Percentiles rank a stretch among this genome's conserved stretches.
These are phyloP conservation scores for Prototheca cutis DNA, from an alignment of 163 green algal genomes.

Conservation along the genomic window DNA sequence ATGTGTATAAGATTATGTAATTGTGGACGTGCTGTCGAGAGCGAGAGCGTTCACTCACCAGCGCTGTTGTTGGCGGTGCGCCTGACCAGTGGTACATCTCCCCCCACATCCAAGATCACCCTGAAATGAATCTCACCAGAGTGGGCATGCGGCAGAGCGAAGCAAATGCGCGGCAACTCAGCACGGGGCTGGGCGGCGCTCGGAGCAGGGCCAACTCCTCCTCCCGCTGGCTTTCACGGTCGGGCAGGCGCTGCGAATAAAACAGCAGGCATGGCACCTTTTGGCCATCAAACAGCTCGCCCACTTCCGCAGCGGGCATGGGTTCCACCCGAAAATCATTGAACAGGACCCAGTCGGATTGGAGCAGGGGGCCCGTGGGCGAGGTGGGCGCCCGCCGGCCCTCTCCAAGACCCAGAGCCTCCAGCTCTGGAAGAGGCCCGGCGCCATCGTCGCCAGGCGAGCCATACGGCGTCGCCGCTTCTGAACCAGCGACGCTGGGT, in stretches of 20 bases:
- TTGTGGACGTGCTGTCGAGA: too few relatives aligned
- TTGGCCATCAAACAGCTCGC: slow-evolving; percentile 44
- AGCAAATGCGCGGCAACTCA: slow-evolving; percentile 8
- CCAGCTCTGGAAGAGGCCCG: too few relatives aligned
- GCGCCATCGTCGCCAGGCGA: too few relatives aligned
- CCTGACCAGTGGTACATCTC: too few relatives aligned
- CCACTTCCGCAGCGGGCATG: slow-evolving; percentile 38
- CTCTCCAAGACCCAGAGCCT: too few relatives aligned
- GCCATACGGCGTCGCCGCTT: too few relatives aligned
- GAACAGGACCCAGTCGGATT: slow-evolving; percentile 61
- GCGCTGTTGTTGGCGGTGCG: background rate
- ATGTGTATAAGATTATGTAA: too few relatives aligned
- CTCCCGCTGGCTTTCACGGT: background rate
- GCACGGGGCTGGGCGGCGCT: slow-evolving; percentile 22
- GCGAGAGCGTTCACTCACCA: too few relatives aligned
- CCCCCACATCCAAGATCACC: too few relatives aligned
- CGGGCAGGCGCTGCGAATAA: slow-evolving; percentile 47
- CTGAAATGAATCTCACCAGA: too few relatives aligned
- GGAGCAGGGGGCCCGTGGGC: background rate
- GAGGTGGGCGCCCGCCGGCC: too few relatives aligned
- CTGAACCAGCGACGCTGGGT: too few relatives aligned
- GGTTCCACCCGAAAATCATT: slow-evolving; percentile 73
- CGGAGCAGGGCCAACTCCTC: slow-evolving; percentile 1
- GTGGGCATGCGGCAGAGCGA: background rate
- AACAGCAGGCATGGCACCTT: slow-evolving; percentile 74